Conservation (phyloP, 306 rosid genomes). For the Quercus robur region DNA sequence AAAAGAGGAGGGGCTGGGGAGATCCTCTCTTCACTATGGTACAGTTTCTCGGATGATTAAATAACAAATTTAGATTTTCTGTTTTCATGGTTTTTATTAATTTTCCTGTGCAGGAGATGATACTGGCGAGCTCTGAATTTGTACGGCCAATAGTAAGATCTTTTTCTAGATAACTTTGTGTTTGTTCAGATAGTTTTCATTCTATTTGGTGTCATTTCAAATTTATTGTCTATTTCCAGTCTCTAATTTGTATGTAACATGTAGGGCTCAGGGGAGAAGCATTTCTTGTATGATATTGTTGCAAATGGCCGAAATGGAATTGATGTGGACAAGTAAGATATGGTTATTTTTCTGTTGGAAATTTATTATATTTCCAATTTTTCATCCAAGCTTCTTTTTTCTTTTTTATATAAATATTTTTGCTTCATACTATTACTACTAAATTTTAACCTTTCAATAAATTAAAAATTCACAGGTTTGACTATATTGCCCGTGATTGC, state of each 20-base stretch:
- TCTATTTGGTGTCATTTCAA: background rate
- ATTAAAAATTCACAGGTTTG: conserved; percentile 65
- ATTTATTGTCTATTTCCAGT: background rate
- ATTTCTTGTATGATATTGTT: conserved; percentile 88
- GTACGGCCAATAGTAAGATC: conserved; percentile 52
- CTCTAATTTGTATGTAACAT: background rate
- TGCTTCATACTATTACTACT: background rate
- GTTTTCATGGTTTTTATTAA: conserved; percentile 13
- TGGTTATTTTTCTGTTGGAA: conserved; percentile 1
- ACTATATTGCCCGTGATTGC: conserved; percentile 83
- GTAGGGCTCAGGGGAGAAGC: conserved; percentile 72
- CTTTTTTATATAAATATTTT: background rate
- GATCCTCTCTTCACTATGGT: background rate
- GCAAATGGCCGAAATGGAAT: conserved; percentile 98
- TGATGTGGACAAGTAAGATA: conserved; percentile 92
- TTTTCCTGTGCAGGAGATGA: conserved; percentile 72
- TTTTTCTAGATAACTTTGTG: background rate
- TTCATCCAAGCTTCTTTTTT: background rate
- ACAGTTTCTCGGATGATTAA: background rate
- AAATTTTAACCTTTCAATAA: conserved; percentile 18
- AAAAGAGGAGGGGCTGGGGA: no score
- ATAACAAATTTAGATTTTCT: conserved; percentile 14
- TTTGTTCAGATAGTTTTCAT: background rate
- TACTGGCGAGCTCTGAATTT: conserved; percentile 76
- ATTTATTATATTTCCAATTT: background rate